A percentile compares a stretch with the other conserved stretches of the same genome.
These are phyloP conservation scores for Kodamaea restingae DNA, from an alignment of 805 yeast genomes.

Conservation along the genomic window DNA sequence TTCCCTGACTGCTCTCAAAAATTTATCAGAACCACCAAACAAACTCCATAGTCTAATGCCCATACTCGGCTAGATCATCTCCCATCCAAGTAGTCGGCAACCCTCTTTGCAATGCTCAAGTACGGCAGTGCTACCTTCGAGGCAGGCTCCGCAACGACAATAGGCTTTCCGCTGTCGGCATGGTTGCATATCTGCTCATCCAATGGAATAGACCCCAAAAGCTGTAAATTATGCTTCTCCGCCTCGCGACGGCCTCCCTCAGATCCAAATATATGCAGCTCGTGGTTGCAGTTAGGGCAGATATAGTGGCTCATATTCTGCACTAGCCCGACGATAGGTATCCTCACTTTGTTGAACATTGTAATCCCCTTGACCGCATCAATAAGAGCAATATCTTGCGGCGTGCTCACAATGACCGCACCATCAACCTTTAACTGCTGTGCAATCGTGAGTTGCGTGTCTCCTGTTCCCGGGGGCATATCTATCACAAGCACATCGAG, in stretches of 20 bases:
- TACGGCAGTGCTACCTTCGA: slow-evolving; percentile 41
- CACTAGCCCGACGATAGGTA: slow-evolving; percentile 73
- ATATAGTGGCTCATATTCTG: slow-evolving; percentile 77
- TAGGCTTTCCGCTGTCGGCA: slow-evolving; percentile 65
- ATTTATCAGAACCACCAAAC: too few relatives aligned
- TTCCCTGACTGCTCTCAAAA: too few relatives aligned
- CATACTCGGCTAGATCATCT: too few relatives aligned
- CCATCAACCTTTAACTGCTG: slow-evolving; percentile 76
- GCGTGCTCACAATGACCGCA: slow-evolving; percentile 78
- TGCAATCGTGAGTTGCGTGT: slow-evolving; percentile 76
- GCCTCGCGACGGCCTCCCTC: slow-evolving; percentile 57
- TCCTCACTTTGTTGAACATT: slow-evolving; percentile 67
- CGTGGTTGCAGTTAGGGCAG: slow-evolving; percentile 74
- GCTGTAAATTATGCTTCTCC: slow-evolving; percentile 40
- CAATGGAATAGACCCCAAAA: slow-evolving; percentile 68
- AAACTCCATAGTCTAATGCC: too few relatives aligned
- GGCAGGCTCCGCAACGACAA: slow-evolving; percentile 43
- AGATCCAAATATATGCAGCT: slow-evolving; percentile 69
- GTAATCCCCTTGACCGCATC: slow-evolving; percentile 79
- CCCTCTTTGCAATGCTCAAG: slow-evolving; percentile 42
- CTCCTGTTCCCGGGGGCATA: slow-evolving; percentile 93
- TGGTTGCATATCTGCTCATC: slow-evolving; percentile 53
- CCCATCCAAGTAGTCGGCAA: slow-evolving; percentile 16
- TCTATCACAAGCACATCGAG: slow-evolving; percentile 72
- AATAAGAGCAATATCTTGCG: slow-evolving; percentile 77